A percentile compares a stretch with the other conserved stretches of the same genome.
These are phyloP conservation scores for Calocybe cyanea DNA, from an alignment of 768 basidiomycete species.

Conservation along the genomic window DNA sequence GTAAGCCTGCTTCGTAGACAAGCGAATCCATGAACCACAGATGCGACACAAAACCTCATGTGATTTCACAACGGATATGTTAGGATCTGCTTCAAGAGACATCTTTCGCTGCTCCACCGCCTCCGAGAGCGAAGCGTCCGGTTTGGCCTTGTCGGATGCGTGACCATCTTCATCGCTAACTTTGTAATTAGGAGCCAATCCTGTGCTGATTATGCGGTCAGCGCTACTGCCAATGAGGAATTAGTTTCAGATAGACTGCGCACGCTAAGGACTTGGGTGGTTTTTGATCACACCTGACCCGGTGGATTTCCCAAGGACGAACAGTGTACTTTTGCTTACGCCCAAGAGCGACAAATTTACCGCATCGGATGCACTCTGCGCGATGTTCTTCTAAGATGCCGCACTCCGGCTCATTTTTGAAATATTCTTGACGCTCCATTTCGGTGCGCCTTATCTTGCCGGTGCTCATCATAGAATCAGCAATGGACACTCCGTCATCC, in stretches of 20 bases:
- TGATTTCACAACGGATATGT: conserved; percentile 44
- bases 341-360: conserved; percentile 53
- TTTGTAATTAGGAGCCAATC: conserved; percentile 20
- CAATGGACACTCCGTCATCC: conserved; percentile 49
- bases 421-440: conserved; percentile 59
- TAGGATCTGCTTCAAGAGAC: conserved; percentile 50
- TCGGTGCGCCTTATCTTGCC: conserved; percentile 51
- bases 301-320: conserved; percentile 59
- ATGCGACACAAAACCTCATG: conserved; percentile 53
- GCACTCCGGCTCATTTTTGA: conserved; percentile 59
- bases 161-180: conserved; percentile 12
- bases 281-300: conserved; percentile 47
- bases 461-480: conserved; percentile 45
- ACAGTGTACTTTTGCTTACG: conserved; percentile 53
- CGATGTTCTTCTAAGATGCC: conserved; percentile 52
- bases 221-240: too few species aligned
- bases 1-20: conserved; percentile 42
- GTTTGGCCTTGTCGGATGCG: conserved; percentile 3
- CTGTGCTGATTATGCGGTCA: background rate
- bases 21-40: conserved; percentile 62
- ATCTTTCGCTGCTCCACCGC: conserved; percentile 46
- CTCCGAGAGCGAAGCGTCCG: conserved; percentile 13
- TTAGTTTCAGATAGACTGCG: conserved; percentile 9
- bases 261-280: conserved; percentile 25
- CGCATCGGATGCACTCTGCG: conserved; percentile 57